A percentile compares a stretch with the other conserved stretches of the same genome.
These are phyloP conservation scores for Sicyos baderoa DNA, from an alignment of 306 rosid species.

Conservation along the genomic window DNA sequence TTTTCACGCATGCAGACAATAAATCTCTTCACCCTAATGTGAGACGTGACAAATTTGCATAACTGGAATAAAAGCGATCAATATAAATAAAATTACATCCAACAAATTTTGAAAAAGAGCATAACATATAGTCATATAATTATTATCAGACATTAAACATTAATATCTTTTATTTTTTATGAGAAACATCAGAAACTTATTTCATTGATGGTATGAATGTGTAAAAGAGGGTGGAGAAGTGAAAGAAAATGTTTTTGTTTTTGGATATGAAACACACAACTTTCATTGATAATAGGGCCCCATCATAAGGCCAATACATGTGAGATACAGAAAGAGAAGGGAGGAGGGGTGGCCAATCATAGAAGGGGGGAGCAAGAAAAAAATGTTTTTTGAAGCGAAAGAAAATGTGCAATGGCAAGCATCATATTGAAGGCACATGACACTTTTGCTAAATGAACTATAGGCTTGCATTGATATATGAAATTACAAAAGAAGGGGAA, in stretches of 20 bases:
- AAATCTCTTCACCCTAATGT: background rate
- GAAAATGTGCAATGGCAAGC: background rate
- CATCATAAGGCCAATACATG: too few relatives aligned
- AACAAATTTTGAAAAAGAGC: background rate
- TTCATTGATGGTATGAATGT: too few relatives aligned
- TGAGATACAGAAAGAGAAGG: too few relatives aligned
- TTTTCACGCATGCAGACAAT: background rate
- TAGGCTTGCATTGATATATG: too few relatives aligned
- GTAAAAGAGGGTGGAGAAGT: background rate
- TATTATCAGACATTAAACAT: background rate
- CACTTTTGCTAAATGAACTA: background rate
- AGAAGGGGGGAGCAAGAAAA: too few relatives aligned
- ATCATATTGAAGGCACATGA: background rate
- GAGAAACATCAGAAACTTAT: too few relatives aligned
- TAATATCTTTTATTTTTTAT: background rate
- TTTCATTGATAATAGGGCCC: too few relatives aligned
- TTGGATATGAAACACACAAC: too few relatives aligned
- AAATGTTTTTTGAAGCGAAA: too few relatives aligned
- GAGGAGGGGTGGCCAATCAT: too few relatives aligned
- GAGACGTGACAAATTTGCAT: constrained; percentile 7
- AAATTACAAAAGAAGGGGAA: too few relatives aligned
- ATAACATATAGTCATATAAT: background rate
- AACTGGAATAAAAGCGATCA: background rate
- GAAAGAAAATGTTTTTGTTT: background rate
- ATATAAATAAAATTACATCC: background rate